Base-by-base conservation (phyloP, 2,329 filamentous ascomycete species). In the Colletotrichum sp. region DNA sequence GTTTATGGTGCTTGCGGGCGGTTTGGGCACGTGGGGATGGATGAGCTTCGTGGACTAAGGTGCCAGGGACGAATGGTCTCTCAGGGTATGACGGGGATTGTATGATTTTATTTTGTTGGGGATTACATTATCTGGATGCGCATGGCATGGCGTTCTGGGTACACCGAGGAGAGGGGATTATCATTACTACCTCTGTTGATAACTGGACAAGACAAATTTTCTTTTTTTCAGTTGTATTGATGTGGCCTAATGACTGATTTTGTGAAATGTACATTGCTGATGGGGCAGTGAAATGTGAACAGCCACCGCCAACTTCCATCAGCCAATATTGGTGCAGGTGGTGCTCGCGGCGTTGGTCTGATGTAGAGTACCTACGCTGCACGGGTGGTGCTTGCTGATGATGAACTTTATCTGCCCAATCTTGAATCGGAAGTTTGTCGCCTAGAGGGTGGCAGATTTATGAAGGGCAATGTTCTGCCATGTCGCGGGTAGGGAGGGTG, bases 11-110 rank as follows among this genome's bases (percentile, higher is more conserved):
- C 79, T 89, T 26, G 83, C 84, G 0, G 82, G 84, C 21, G 84
- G 84, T 2, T 67, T 88, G 3, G 85, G 85, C 18, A 85, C 85
- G 6, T 90, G 89, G 81, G 82, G 85, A 34, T 91, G 89, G 89
- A 90, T 90, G 88, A 87, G 86, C 73, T 48, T 75, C 8, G 73
- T 64, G 8, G 73, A 75, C 5, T 75, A 73, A 70, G 24, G 13
- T 18, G 15, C 15, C 34, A 3, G 2, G 36, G 1, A 3, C 4
- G 28, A 16, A 5, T 55, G 28, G 52, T 57, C 10, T 43, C 38
- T 13, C 43, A 24, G 12, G n/a, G n/a, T 55, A 24, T 63, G 55
- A 36, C 18, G 13, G n/a, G 30, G 12, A 55, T 68, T 65, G 64
- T 43, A 28, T 60, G 70, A 65, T 38, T 60, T 73, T 69, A 24